phyloP scores from a whole-genome alignment of 345 rosid species.

The Boechera divaricarpa region DNA sequence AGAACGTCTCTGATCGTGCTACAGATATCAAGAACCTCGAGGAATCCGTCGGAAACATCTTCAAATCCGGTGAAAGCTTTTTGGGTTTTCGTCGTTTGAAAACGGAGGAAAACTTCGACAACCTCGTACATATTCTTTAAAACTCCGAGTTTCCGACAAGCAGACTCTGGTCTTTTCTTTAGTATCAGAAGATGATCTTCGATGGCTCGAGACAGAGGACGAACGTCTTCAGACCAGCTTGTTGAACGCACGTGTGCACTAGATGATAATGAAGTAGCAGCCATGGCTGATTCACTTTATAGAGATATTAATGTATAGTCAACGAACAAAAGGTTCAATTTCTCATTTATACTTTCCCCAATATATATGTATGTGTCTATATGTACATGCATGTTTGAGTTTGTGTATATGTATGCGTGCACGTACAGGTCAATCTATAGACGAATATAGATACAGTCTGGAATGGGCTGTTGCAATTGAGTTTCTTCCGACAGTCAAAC shows the following conservation, averaged over 20 bases:
- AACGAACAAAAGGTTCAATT: conserved; percentile 1
- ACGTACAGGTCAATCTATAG: conserved; percentile 28
- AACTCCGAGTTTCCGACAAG: conserved; percentile 37
- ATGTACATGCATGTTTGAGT: not conserved
- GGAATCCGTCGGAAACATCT: conserved; percentile 51
- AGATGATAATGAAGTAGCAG: conserved; percentile 10
- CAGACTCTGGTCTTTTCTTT: conserved; percentile 35
- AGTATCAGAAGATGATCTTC: conserved; percentile 44
- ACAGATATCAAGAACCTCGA: conserved; percentile 51
- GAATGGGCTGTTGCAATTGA: conserved; percentile 29
- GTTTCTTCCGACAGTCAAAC: conserved; percentile 38
- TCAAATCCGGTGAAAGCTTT: conserved; percentile 43
- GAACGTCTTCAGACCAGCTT: conserved; percentile 48
- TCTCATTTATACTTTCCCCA: conserved; percentile 28
- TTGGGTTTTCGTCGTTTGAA: conserved; percentile 36
- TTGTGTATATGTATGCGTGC: conserved; percentile 24
- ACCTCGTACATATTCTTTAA: conserved; percentile 48
- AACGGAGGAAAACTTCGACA: conserved; percentile 44
- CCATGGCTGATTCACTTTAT: conserved; percentile 26
- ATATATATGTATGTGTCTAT: conserved; percentile 17
- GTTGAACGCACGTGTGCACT: conserved; percentile 47
- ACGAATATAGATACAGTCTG: conserved; percentile 39
- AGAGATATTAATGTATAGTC: conserved; percentile 15
- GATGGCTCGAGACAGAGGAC: conserved; percentile 47
- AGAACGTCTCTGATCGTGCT: conserved; percentile 48